Base-by-base conservation (phyloP, 2,329 filamentous ascomycete species). In the Hirsutella rhossiliensis region DNA sequence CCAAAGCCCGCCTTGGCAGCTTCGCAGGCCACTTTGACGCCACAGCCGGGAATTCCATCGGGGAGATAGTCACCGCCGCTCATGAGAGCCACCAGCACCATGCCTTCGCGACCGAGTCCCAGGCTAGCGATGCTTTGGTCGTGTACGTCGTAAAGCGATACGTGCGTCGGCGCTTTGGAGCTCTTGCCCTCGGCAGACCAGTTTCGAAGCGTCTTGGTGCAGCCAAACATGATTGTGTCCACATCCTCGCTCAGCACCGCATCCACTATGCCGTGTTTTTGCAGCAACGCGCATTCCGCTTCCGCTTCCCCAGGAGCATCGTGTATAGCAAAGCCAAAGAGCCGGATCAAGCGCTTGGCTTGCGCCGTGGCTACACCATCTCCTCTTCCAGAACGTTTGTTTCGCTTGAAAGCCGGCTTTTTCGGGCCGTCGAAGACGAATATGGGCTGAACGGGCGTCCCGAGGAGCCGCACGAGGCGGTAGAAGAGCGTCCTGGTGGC, bases 201-300 rank as follows among this genome's bases (percentile, higher is more conserved):
- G 54, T 87, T 90, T 42, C 87, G 76, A 37, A 96, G 65, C 0
- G 84, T 90, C 32, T 78, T 65, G 0, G 76, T 80, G 50, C 87
- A 92, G 1, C 92, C 92, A 65, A 97, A 97, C 90, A 97, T 97
- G 55, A 97, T 76, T 2, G 90, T 92, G 59, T 98, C 92, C 38
- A 96, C 88, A 68, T 98, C 92, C 60, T 98, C 89, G 60, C 87
- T 96, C 54, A 98, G 71, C 2, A 97, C 92, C 0, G 87, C 90
- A 61, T 98, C 92, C 1, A 95, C 89, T 9, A 95, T 69, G 1
- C 87, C 88, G 39, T 82, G 75, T 47, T 75, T 73, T 57, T 98
- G 89, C 3, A 98, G 64, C 15, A 92, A 66, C 0, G 92, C 92
- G 52, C 92, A 98, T 64, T 98, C 92, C 1, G 92, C 92, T 60